These are phyloP conservation scores for Pontederia paniculata DNA, from an alignment of 176 grass and related monocot genomes.

Conservation along the genomic window DNA sequence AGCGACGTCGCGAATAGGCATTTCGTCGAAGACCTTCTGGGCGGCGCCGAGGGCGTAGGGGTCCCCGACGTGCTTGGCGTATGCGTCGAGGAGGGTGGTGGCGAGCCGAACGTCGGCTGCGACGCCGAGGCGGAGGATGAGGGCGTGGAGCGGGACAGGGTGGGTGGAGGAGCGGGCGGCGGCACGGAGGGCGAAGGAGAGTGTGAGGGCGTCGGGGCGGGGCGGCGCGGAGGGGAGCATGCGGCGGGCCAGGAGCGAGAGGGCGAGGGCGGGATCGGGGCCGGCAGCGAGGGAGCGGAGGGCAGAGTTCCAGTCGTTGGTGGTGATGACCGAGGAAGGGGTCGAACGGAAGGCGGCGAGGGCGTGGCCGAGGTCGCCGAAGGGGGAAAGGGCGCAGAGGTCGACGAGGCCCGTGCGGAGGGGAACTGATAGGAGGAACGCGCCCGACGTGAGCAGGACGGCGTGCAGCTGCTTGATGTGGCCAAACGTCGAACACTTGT, in stretches of 20 bases:
- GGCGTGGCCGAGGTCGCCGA: constrained; percentile 38
- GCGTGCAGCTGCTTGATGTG: constrained; percentile 65
- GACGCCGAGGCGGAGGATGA: constrained; percentile 35
- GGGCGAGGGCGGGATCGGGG: constrained; percentile 27
- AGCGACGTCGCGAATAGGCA: constrained; percentile 45
- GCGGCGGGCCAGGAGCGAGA: constrained; percentile 42
- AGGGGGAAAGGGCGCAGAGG: constrained; percentile 24
- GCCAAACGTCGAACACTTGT: constrained; percentile 24
- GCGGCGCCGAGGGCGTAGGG: constrained; percentile 20
- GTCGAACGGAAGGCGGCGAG: constrained; percentile 39
- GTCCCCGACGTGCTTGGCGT: constrained; percentile 31
- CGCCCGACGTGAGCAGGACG: constrained; percentile 44
- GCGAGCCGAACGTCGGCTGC: constrained; percentile 34
- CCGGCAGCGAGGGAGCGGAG: constrained; percentile 50
- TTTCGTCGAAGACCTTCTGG: constrained; percentile 64
- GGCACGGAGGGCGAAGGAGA: constrained; percentile 61
- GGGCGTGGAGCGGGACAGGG: constrained; percentile 44
- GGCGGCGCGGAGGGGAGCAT: constrained; percentile 20
- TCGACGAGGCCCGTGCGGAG: constrained; percentile 29
- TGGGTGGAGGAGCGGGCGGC: constrained; percentile 35
- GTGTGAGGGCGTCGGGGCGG: constrained; percentile 65
- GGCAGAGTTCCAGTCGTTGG: constrained; percentile 64
- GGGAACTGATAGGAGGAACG: constrained; percentile 45
- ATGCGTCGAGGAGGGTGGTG: constrained; percentile 68
- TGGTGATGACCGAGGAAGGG: constrained; percentile 31